phyloP scores from a whole-genome alignment of 2,329 filamentous ascomycete species.

The Neofusicoccum sp. region DNA sequence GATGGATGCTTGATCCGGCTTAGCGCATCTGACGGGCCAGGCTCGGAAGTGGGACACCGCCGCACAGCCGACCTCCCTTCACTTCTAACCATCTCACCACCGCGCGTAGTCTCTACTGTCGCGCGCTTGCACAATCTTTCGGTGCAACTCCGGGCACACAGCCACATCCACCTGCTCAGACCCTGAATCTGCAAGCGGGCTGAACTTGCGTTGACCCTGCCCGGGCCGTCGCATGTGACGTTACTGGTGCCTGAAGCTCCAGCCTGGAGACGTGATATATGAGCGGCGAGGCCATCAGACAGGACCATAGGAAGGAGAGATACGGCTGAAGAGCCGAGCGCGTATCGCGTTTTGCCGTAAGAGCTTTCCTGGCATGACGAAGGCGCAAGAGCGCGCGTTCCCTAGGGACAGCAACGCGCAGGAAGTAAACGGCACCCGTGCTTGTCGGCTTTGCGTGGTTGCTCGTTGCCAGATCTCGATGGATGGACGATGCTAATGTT shows the following conservation, averaged over 20 bases:
- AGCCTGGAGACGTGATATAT: not conserved
- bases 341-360: conserved; percentile 3
- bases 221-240: conserved; percentile 3
- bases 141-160: not conserved
- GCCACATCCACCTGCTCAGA: not conserved
- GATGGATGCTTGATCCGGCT: not conserved
- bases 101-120: not conserved
- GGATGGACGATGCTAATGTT: conserved; percentile 1
- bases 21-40: conserved; percentile 3
- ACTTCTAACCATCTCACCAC: not conserved
- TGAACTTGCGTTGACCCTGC: not conserved
- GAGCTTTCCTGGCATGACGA: conserved; percentile 11
- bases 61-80: conserved; percentile 9
- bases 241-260: not conserved
- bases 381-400: conserved; percentile 6
- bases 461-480: not conserved
- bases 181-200: not conserved
- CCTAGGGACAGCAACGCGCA: not conserved
- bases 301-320: conserved; percentile 10
- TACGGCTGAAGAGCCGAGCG: not conserved
- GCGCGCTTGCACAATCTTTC: not conserved
- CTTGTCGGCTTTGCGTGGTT: not conserved
- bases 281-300: conserved; percentile 12
- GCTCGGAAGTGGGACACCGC: conserved; percentile 4
- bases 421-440: not conserved